Base-by-base conservation (phyloP, 1,139 yeast genomes). In the Kodamaea ohmeri region DNA sequence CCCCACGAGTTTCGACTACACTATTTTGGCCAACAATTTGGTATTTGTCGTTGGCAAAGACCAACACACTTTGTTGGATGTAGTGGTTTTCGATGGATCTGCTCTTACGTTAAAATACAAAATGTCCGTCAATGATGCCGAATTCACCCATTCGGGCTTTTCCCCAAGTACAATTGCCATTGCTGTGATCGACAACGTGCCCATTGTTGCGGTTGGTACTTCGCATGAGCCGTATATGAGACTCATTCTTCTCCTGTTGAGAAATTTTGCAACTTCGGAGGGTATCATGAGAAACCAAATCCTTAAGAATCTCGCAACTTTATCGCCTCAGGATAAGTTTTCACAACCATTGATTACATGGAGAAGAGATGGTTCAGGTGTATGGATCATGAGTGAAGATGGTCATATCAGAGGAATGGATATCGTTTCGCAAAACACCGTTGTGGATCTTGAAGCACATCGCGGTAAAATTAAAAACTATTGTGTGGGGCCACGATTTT, bases 201-300 rank as follows among this genome's bases (percentile, higher is more conserved):
- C 70, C 6, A 47, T 65, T 42, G 48, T 78, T 14, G 77, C 78
- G 0, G 71, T 80, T 1, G 87, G 80, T 0, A 86, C 95, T 0
- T 80, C 89, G 1, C 92, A 85, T 49, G 74, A 76, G 20, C 95
- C 95, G 2, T 83, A 69, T 51, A 79, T 84, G 86, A 60, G 95
- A 44, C 50, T 84, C 8, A 68, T 85, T 2, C 55, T 80, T 0
- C 67, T 78, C 0, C 51, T 65, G 15, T 45, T 77, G n/a, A 32
- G 34, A 3, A 31, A 36, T 13, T 36, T 29, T 6, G 37, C 20
- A n/a, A 25, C 30, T 5, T 25, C 37, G 11, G 34, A 28, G 14
- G 43, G 40, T 6, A 58, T 67, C 25, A 48, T 49, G 42, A 49
- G 76, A 25, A 73, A 73, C 42, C 67, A 70, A 40, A 73, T 84